Base-by-base conservation (phyloP, 805 yeast genomes). In the Pichia scutulata region DNA sequence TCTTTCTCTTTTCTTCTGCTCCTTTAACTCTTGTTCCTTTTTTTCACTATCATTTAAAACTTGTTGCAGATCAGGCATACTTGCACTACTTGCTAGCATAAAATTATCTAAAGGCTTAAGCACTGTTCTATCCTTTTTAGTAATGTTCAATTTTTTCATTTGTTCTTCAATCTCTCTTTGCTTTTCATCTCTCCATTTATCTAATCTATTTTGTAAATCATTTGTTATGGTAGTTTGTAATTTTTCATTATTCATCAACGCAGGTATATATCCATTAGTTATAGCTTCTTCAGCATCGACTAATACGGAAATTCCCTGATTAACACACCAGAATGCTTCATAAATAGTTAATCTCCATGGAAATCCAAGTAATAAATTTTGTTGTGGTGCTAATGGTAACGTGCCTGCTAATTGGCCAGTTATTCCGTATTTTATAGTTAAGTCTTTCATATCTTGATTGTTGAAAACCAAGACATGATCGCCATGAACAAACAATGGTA, bases 311-410 rank as follows among this genome's bases (percentile, higher is more conserved):
- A 56, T 55, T 1, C 47, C 51, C 6, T 48, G 41, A 5, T 69
- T 67, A 9, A 83, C 70, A 26, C 89, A 69, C 80, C 86, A 86
- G 12, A 80, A 54, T 0, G 82, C 80, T 59, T 92, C 98, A 64
- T 87, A 95, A 0, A 78, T 65, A 67, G 80, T 74, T 42, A 92
- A 69, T 59, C 81, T 79, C 46, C 93, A 65, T 0, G 99, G 99
- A 2, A 90, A 67, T 0, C 96, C 95, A 40, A 88, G 70, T 59
- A 90, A 85, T n/a, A 82, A 72, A 60, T 89, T 89, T 61, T 92
- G 99, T 64, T 93, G 99, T 2, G 97, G 93, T n/a, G 90, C 89
- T 44, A 81, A 74, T 0, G 97, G 86, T 28, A 93, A 68, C 0
- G 97, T 86, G 0, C 99, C 99, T 0, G 79, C 69, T 16, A 92